Conservation (phyloP, 75 land plant genomes). For the Larix kaempferi region DNA sequence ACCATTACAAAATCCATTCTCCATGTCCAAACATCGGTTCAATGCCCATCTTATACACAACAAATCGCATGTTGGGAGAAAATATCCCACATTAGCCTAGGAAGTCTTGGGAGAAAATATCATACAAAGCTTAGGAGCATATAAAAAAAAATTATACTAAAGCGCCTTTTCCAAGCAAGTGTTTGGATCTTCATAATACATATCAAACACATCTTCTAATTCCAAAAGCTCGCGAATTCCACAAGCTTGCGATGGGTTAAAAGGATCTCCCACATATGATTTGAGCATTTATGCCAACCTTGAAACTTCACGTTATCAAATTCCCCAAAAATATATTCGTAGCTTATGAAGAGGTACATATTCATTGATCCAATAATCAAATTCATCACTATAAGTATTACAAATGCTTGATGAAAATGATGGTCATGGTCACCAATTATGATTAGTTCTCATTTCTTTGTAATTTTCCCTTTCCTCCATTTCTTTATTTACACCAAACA, state of each 20-base stretch:
- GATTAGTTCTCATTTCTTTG: conserved; percentile 10
- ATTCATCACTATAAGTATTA: conserved; percentile 36
- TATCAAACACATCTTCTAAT: conserved; percentile 67
- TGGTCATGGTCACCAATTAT: conserved; percentile 42
- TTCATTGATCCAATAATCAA: conserved; percentile 50
- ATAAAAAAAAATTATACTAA: conserved; percentile 16
- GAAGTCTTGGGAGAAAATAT: too few species aligned
- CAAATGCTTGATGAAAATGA: conserved; percentile 15
- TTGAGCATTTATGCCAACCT: conserved; percentile 50
- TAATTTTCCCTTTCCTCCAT: neutral
- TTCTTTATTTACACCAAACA: conserved; percentile 14
- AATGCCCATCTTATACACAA: too few species aligned
- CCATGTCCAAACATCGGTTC: too few species aligned
- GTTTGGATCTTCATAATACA: conserved; percentile 70
- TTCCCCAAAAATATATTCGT: conserved; percentile 36
- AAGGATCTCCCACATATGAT: conserved; percentile 59
- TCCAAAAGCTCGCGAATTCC: conserved; percentile 19
- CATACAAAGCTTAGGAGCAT: conserved; percentile 19
- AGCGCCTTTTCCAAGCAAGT: conserved; percentile 58
- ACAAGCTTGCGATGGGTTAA: conserved; percentile 70
- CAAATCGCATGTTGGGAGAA: too few species aligned
- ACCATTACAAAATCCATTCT: too few species aligned
- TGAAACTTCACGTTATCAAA: conserved; percentile 38
- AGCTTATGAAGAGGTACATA: conserved; percentile 62
- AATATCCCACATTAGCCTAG: too few species aligned